Conservation (phyloP, 208 protist genomes). For the Wallacemonas sp. region DNA sequence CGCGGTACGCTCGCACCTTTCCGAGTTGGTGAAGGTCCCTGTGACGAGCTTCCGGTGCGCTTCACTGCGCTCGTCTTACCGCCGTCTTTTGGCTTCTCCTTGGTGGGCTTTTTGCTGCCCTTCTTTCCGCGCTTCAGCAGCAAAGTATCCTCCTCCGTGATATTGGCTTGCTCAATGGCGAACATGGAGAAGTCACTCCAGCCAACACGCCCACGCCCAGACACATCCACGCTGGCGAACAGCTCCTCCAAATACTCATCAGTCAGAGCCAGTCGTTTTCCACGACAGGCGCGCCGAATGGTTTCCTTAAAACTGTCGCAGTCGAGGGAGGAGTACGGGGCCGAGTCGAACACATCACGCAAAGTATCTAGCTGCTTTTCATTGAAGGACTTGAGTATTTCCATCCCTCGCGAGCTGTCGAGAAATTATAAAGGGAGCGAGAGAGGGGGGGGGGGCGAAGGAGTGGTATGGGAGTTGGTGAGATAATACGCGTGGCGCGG, state of each 20-base stretch:
- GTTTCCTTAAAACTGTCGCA: slow-evolving; percentile 29
- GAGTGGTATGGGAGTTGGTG: too few relatives aligned
- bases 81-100: slow-evolving; percentile 1
- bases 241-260: slow-evolving; percentile 27
- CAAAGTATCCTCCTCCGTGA: slow-evolving; percentile 2
- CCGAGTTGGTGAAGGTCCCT: not conserved
- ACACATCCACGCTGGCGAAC: slow-evolving; percentile 45
- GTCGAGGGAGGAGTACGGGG: slow-evolving; percentile 16
- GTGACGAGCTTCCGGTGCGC: not conserved
- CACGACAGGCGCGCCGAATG: slow-evolving; percentile 15
- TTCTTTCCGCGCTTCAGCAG: not conserved
- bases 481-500: too few relatives aligned
- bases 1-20: too few relatives aligned
- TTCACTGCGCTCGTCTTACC: not conserved
- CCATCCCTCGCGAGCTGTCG: slow-evolving; percentile 33
- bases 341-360: slow-evolving; percentile 21
- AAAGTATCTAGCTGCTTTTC: slow-evolving; percentile 33
- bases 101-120: not conserved
- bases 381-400: slow-evolving; percentile 53
- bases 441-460: not conserved
- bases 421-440: slow-evolving; percentile 11
- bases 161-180: slow-evolving; percentile 35
- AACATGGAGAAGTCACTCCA: slow-evolving; percentile 62
- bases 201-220: slow-evolving; percentile 35
- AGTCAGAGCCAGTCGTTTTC: slow-evolving; percentile 13